Evolutionary conservation across 768 basidiomycete genomes (phyloP).

Genomic region (Paxillus ammoniavirescens): DNA sequence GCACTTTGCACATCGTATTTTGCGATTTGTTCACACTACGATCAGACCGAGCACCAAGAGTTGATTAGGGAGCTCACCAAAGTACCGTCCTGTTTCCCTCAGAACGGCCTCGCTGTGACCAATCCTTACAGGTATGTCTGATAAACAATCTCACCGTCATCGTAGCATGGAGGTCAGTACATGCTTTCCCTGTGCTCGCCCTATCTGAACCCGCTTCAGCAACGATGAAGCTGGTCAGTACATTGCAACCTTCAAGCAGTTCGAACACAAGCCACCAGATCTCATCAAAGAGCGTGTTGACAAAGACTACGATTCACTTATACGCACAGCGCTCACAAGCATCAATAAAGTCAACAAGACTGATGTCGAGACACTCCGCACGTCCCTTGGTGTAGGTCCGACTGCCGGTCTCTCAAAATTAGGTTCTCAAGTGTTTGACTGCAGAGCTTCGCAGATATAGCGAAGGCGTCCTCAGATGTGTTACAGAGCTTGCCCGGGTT

Average conservation of each 20-base stretch:
- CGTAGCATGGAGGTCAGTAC: slow-evolving; percentile 79
- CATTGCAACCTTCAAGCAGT: slow-evolving; percentile 87
- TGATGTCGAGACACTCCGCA: slow-evolving; percentile 88
- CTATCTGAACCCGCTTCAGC: slow-evolving; percentile 37
- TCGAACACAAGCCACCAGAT: slow-evolving; percentile 90
- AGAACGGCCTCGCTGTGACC: not conserved
- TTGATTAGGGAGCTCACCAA: slow-evolving; percentile 92
- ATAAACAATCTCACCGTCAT: slow-evolving; percentile 93
- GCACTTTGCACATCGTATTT: not conserved
- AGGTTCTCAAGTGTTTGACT: slow-evolving; percentile 1
- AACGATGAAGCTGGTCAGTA: slow-evolving; percentile 92
- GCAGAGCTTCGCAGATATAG: slow-evolving; percentile 86
- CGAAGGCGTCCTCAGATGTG: slow-evolving; percentile 67
- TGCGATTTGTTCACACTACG: not conserved
- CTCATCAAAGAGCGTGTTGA: slow-evolving; percentile 94
- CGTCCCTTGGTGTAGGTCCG: slow-evolving; percentile 83
- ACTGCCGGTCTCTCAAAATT: not conserved
- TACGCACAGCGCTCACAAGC: slow-evolving; percentile 80
- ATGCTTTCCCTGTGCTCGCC: slow-evolving; percentile 19
- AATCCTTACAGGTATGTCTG: slow-evolving; percentile 60
- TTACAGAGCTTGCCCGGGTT: slow-evolving; percentile 87
- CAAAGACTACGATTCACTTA: slow-evolving; percentile 79
- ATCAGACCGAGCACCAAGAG: slow-evolving; percentile 88
- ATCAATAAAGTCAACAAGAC: slow-evolving; percentile 97
- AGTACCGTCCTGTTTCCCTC: slow-evolving; percentile 34